Evolutionary conservation across 306 rosid species (phyloP), one percentile per base, ranked within the genome.

Genomic region (Corylus avellana): DNA sequence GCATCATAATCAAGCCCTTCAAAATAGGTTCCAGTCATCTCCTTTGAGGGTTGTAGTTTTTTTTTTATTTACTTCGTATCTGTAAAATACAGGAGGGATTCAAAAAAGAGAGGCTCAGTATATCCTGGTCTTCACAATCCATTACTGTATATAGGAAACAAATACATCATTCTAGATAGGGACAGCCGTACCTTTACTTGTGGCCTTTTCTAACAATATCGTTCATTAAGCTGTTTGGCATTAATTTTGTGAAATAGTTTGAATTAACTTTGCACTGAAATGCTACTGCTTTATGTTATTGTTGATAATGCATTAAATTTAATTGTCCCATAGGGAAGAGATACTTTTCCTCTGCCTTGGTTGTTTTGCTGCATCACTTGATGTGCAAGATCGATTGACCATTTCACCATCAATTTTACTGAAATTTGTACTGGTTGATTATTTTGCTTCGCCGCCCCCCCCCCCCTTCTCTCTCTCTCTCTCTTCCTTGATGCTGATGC

Each of bases 401-500:
- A 67, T 67, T 67, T 67, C 72, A 42, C 50, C 50, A 18, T n/a
- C 7, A 67, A 8, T 67, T 42, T 42, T 3, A 18, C 27, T 39
- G 51, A 9, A 4, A 61, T 35, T 35, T 72, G n/a, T 77, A 22
- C 70, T 22, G 73, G 72, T 55, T 47, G 49, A 48, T 13, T 47
- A 64, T 64, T 32, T 27, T 32, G 5, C 25, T 73, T 42, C 1
- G 4, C 4, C 1, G 20, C 59, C 72, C 79, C 1, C 25, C 20
- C 11, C 4, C 32, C 4, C 71, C 7, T 46, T 84, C 25, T 32
- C 25, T 22, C 25, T 22, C 12, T 80, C 62, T 63, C 18, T 80
- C 63, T 78, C 35, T 77, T 70, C 6, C 70, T 83, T 51, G 39
- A 27, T 70, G 78, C 77, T 29, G 70, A 25, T 67, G 61, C 56